Evolutionary conservation across 2,329 filamentous ascomycete species (phyloP), one percentile per base, ranked within the genome.

Genomic region (Aspergillus ibericus): DNA sequence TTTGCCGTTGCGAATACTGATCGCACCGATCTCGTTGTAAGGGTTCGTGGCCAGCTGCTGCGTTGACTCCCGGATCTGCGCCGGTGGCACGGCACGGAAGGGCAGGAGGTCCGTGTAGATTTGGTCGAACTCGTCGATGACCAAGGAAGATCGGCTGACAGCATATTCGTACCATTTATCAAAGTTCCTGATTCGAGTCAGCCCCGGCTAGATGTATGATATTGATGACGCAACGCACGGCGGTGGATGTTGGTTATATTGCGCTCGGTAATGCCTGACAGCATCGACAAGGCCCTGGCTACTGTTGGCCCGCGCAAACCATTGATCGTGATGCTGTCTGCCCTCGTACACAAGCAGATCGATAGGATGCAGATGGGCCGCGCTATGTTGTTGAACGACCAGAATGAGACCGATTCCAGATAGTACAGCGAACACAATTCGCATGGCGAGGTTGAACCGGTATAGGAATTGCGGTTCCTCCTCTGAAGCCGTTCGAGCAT

Each of bases 41-140:
- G 81, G 81, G 59, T 84, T 81, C 4, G 80, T 80, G 12, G 83
- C 77, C 44, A 85, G 70, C 52, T 81, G 73, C 62, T 80, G 81
- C 3, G 84, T 87, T 52, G 81, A 72, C 38, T 79, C 69, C 38
- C 85, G 77, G 27, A 87, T 75, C 36, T 81, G 75, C 22, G 75
- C 73, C 0, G 85, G 83, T 4, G 74, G 68, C 27, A 86, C 69
- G 3, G 81, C 77, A 48, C 80, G 82, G 63, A 86, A 87, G 1
- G 83, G 83, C 7, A 81, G 71, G 8, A 87, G 68, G 63, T 87
- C 83, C 20, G 80, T 68, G 60, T 85, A 72, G 15, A 88, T 85
- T 62, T 82, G 83, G 70, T 87, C 83, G 60, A 81, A 87, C 61
- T 86, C 82, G 60, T 88, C 85, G 50, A 87, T 82, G 8, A 87